Evolutionary conservation across 2,329 filamentous ascomycete genomes (phyloP).

Genomic region (Parasarocladium wereldwijsianum): DNA sequence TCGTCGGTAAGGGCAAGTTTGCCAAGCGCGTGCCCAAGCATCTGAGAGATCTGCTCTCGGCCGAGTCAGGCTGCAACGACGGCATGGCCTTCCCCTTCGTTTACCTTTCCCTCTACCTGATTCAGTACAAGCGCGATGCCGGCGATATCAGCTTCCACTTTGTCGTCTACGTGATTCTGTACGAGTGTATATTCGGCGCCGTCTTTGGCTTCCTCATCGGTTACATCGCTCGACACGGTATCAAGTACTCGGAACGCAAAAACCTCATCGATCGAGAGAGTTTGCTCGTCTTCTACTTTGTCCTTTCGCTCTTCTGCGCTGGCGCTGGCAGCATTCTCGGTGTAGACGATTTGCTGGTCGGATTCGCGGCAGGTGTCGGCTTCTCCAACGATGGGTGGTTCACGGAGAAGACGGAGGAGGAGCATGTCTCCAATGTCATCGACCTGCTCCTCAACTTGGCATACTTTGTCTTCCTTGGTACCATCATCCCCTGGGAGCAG

Average conservation of each 20-base stretch:
- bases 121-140: slow-evolving; percentile 61
- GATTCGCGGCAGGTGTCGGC: slow-evolving; percentile 90
- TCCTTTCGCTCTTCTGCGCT: slow-evolving; percentile 87
- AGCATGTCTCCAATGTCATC: slow-evolving; percentile 98
- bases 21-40: slow-evolving; percentile 96
- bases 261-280: slow-evolving; percentile 91
- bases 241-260: slow-evolving; percentile 71
- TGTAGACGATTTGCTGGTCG: slow-evolving; percentile 84
- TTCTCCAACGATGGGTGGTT: slow-evolving; percentile 99
- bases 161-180: slow-evolving; percentile 79
- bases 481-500: slow-evolving; percentile 91
- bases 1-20: slow-evolving; percentile 98
- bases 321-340: slow-evolving; percentile 85
- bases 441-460: slow-evolving; percentile 92
- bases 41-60: slow-evolving; percentile 84
- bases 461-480: slow-evolving; percentile 95
- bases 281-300: slow-evolving; percentile 97
- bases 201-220: slow-evolving; percentile 78
- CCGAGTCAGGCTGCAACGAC: slow-evolving; percentile 97
- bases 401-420: slow-evolving; percentile 92
- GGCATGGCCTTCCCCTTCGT: slow-evolving; percentile 99
- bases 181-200: slow-evolving; percentile 90
- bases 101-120: slow-evolving; percentile 81
- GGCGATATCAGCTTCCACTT: slow-evolving; percentile 65
- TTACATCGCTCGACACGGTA: slow-evolving; percentile 79